Percentiles rank a stretch among this genome's conserved stretches.
Evolutionary conservation across 2,329 filamentous ascomycete genomes (phyloP).

Genomic region (Aspergillus carbonarius): DNA sequence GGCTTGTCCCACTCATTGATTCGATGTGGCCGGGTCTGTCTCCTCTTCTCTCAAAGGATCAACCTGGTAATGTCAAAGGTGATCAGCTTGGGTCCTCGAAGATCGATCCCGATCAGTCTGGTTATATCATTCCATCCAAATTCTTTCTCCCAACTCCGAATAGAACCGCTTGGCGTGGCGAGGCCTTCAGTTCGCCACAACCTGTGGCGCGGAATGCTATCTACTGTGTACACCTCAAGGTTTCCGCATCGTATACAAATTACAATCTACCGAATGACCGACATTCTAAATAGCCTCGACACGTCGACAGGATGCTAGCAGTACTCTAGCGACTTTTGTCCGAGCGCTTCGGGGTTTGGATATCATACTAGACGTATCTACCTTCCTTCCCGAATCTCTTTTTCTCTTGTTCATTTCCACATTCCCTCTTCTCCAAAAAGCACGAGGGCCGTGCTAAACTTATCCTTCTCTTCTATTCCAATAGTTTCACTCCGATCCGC

Average conservation of each 20-base stretch:
- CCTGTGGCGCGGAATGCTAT: too few relatives aligned
- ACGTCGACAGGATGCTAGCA: too few relatives aligned
- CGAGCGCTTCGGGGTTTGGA: not conserved
- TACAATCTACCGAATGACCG: too few relatives aligned
- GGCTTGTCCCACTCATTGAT: not conserved
- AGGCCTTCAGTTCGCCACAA: not conserved
- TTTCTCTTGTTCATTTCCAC: not conserved
- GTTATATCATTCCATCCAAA: not conserved
- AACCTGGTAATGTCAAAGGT: not conserved
- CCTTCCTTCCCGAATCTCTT: not conserved
- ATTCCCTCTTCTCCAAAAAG: too few relatives aligned
- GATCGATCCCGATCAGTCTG: constrained; percentile 2
- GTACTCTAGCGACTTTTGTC: too few relatives aligned
- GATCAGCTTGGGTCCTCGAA: not conserved
- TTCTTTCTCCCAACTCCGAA: not conserved
- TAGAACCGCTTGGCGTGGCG: not conserved
- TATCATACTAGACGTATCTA: not conserved
- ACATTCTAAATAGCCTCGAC: too few relatives aligned
- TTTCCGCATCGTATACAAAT: too few relatives aligned
- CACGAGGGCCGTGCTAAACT: not conserved
- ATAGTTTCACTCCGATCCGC: not conserved
- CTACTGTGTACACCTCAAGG: too few relatives aligned
- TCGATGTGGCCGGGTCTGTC: too few relatives aligned
- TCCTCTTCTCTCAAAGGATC: not conserved
- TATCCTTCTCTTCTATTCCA: not conserved